These are phyloP conservation scores for Yamadazyma paraphyllophila DNA, from an alignment of 805 yeast species.

Conservation along the genomic window DNA sequence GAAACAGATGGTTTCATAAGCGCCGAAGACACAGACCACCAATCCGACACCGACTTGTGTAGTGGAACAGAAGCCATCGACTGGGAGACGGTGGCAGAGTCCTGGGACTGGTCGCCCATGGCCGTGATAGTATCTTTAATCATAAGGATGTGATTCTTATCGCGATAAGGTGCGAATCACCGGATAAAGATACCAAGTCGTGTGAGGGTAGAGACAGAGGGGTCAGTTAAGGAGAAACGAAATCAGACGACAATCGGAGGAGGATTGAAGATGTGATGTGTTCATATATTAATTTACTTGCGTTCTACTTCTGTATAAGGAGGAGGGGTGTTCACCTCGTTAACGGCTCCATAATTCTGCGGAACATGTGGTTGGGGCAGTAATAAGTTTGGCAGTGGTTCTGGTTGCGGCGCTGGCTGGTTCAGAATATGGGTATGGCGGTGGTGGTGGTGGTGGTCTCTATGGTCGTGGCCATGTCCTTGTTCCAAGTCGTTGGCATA, in stretches of 20 bases:
- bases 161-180: background rate
- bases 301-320: slow-evolving; percentile 14
- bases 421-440: slow-evolving; percentile 8
- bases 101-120: slow-evolving; percentile 23
- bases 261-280: background rate
- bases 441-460: slow-evolving; percentile 24
- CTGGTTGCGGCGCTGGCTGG: slow-evolving; percentile 9
- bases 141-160: slow-evolving; percentile 1
- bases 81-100: background rate
- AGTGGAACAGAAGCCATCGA: slow-evolving; percentile 18
- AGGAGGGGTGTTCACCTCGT: slow-evolving; percentile 12
- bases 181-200: background rate
- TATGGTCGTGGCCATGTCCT: slow-evolving; percentile 15
- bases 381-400: slow-evolving; percentile 4
- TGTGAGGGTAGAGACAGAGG: background rate
- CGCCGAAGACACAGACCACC: slow-evolving; percentile 35
- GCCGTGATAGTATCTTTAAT: slow-evolving; percentile 20
- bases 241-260: too few relatives aligned
- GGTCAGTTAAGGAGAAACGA: too few relatives aligned
- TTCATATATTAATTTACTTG: background rate
- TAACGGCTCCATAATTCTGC: background rate
- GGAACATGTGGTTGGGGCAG: slow-evolving; percentile 10
- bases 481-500: slow-evolving; percentile 35
- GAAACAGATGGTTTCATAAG: slow-evolving; percentile 18
- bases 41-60: slow-evolving; percentile 29